Conservation (phyloP, 306 rosid species). For the Vachellia pachyceras region DNA sequence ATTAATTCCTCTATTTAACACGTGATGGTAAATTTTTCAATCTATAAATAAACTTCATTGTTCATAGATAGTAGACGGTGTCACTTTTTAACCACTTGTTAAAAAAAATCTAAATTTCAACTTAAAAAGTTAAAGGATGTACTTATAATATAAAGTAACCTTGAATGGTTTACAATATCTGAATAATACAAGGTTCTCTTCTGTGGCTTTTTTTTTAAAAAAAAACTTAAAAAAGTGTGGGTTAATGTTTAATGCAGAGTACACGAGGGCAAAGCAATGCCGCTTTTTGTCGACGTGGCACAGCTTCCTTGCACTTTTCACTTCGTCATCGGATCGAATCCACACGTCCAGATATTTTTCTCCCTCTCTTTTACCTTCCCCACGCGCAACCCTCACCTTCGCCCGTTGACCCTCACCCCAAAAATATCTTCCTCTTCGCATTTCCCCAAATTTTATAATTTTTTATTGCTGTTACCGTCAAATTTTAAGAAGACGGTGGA, state of each 20-base stretch:
- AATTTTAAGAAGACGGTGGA: too few relatives aligned
- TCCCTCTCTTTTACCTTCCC: neutral
- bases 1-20: too few relatives aligned
- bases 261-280: constrained; percentile 5
- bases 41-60: too few relatives aligned
- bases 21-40: too few relatives aligned
- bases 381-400: neutral
- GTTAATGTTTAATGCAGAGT: neutral
- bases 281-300: constrained; percentile 29
- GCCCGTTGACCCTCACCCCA: neutral
- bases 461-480: too few relatives aligned
- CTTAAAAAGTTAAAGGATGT: neutral
- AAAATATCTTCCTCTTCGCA: neutral
- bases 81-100: neutral
- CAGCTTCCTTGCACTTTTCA: constrained; percentile 1
- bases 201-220: neutral
- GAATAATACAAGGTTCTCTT: neutral
- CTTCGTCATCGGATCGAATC: neutral
- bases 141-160: neutral
- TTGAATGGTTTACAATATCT: neutral
- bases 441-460: neutral
- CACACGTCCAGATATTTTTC: constrained; percentile 4
- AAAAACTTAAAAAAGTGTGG: neutral
- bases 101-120: neutral
- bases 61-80: too few relatives aligned